phyloP scores from a whole-genome alignment of 495 filamentous ascomycete genomes.

The Lasiosphaeria ovina region DNA sequence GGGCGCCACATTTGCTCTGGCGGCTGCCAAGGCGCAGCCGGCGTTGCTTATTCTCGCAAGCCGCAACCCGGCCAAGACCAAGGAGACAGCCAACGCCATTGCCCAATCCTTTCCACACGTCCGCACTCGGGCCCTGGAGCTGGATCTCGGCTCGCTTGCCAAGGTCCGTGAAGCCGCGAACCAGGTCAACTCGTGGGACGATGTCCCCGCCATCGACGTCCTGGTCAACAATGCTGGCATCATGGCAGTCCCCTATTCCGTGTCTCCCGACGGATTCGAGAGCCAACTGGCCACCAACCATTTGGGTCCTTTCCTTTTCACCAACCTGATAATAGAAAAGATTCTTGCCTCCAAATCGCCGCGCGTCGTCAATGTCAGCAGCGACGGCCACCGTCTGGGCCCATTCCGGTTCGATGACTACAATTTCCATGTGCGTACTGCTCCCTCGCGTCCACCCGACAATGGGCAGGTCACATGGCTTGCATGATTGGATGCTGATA shows the following conservation, averaged over 20 bases:
- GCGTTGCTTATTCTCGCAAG: constrained; percentile 47
- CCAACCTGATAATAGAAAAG: constrained; percentile 57
- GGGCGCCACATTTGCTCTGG: constrained; percentile 39
- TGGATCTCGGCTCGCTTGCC: constrained; percentile 47
- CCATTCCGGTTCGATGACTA: constrained; percentile 49
- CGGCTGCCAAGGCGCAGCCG: constrained; percentile 38
- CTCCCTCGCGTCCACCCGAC: constrained; percentile 5
- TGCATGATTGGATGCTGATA: neutral
- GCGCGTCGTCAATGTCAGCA: constrained; percentile 40
- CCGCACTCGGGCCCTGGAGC: constrained; percentile 28
- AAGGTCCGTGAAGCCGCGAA: constrained; percentile 44
- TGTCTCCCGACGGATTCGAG: constrained; percentile 63
- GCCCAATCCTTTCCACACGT: constrained; percentile 18
- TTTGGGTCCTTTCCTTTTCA: constrained; percentile 66
- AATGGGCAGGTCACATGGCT: neutral
- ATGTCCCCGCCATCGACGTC: constrained; percentile 51
- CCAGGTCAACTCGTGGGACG: constrained; percentile 30
- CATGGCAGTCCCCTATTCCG: constrained; percentile 50
- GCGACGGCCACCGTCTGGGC: constrained; percentile 45
- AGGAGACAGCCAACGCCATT: constrained; percentile 34
- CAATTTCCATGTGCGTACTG: constrained; percentile 37
- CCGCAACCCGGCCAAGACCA: constrained; percentile 38
- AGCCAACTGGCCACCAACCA: constrained; percentile 70
- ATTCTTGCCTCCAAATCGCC: constrained; percentile 28
- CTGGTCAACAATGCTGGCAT: constrained; percentile 72